Percentiles rank a stretch among this genome's conserved stretches.
These are phyloP conservation scores for Candida dubliniensis DNA, from an alignment of 1,139 yeast genomes.

Conservation along the genomic window DNA sequence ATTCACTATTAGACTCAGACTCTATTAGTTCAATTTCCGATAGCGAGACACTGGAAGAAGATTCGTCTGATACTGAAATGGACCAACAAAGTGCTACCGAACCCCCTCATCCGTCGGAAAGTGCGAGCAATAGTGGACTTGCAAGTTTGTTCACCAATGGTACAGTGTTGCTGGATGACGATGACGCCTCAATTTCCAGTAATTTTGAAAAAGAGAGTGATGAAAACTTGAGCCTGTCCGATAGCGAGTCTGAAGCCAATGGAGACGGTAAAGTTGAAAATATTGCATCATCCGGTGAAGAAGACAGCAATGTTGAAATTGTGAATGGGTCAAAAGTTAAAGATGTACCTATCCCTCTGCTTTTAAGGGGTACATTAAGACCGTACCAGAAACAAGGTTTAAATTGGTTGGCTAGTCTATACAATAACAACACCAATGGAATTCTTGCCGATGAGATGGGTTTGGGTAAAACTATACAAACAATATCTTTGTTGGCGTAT, in stretches of 20 bases:
- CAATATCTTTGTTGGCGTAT: constrained; percentile 82
- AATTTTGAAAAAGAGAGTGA: constrained; percentile 18
- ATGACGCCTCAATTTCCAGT: constrained; percentile 11
- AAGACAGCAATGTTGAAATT: constrained; percentile 12
- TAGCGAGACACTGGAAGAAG: constrained; percentile 13
- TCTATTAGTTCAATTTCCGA: constrained; percentile 14
- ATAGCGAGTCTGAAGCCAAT: constrained; percentile 17
- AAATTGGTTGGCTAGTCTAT: constrained; percentile 94
- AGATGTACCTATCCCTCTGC: constrained; percentile 68
- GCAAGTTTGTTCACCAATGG: constrained; percentile 11
- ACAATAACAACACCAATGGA: constrained; percentile 91
- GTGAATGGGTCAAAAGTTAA: constrained; percentile 53
- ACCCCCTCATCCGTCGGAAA: neutral
- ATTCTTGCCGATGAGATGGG: constrained; percentile 99
- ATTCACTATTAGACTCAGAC: constrained; percentile 26
- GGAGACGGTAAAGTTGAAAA: constrained; percentile 2
- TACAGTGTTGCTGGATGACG: constrained; percentile 9
- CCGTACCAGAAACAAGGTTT: constrained; percentile 95
- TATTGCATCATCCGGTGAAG: constrained; percentile 32
- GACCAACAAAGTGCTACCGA: constrained; percentile 1
- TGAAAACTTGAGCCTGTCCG: constrained; percentile 17
- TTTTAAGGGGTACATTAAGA: constrained; percentile 79
- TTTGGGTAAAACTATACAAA: constrained; percentile 94
- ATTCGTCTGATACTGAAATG: constrained; percentile 7
- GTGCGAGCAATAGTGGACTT: constrained; percentile 5